phyloP scores from a whole-genome alignment of 306 rosid genomes.

The Castanea sativa region DNA sequence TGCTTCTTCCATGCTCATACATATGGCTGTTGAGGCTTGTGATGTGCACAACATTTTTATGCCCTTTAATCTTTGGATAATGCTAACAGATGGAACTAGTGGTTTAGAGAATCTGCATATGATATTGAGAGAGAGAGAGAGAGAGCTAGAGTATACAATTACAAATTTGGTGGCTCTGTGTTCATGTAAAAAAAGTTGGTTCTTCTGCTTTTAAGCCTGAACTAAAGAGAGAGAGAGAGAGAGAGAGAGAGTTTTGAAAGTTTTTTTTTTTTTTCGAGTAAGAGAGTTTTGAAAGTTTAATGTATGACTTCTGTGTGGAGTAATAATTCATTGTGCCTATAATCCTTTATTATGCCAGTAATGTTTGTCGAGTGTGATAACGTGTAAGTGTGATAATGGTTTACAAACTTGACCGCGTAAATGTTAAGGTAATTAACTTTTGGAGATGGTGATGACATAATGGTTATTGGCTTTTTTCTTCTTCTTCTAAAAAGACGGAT shows the following conservation, averaged over 20 bases:
- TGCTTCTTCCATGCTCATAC: constrained; percentile 72
- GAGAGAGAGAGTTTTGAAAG: background rate
- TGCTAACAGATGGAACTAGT: constrained; percentile 16
- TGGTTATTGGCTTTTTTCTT: too few relatives aligned
- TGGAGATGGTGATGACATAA: too few relatives aligned
- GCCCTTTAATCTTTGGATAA: constrained; percentile 60
- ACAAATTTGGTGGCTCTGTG: background rate
- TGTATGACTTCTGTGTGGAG: background rate
- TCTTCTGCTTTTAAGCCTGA: constrained; percentile 33
- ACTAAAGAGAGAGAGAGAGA: background rate
- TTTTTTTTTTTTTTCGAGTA: too few relatives aligned
- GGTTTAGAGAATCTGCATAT: constrained; percentile 43
- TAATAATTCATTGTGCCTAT: background rate
- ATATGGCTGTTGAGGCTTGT: constrained; percentile 85
- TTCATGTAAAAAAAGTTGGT: background rate
- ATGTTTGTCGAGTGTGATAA: too few relatives aligned
- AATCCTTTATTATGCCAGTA: background rate
- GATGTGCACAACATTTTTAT: constrained; percentile 72
- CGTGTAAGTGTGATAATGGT: background rate
- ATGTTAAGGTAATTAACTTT: too few relatives aligned
- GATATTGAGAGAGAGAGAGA: constrained; percentile 23
- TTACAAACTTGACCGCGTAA: background rate
- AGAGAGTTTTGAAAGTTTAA: constrained; percentile 6
- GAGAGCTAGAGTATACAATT: background rate
- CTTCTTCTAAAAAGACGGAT: too few relatives aligned